Percentiles rank a stretch among this genome's conserved stretches.
These are phyloP conservation scores for Phytopythium montanum DNA, from an alignment of 352 stramenopile species.

Conservation along the genomic window DNA sequence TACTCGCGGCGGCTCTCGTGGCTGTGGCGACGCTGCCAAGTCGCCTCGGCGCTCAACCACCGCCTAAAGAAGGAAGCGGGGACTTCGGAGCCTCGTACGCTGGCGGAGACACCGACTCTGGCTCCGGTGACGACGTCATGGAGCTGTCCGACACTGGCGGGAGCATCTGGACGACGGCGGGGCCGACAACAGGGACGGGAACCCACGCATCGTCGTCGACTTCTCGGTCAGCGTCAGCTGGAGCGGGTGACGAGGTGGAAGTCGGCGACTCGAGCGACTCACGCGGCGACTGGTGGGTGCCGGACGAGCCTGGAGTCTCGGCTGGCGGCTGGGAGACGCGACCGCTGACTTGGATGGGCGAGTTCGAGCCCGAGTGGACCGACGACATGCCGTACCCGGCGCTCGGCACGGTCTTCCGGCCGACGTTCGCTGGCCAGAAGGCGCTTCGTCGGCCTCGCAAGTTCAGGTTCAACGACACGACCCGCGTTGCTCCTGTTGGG, in stretches of 20 bases:
- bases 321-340: neutral
- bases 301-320: neutral
- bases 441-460: conserved; percentile 1
- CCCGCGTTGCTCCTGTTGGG: neutral
- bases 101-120: neutral
- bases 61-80: neutral
- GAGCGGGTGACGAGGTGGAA: neutral
- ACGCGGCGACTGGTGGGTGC: conserved; percentile 1
- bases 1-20: neutral
- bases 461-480: neutral
- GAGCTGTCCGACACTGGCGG: neutral
- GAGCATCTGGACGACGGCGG: neutral
- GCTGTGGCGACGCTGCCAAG: neutral
- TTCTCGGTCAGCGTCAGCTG: neutral
- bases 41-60: neutral
- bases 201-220: neutral
- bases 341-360: conserved; percentile 5
- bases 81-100: neutral
- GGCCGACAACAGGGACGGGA: neutral
- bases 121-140: neutral
- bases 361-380: conserved; percentile 2
- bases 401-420: conserved; percentile 2
- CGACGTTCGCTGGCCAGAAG: conserved; percentile 5
- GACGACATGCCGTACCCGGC: conserved; percentile 5
- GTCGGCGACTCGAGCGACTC: conserved; percentile 2